phyloP scores from a whole-genome alignment of 2,329 filamentous ascomycete genomes.

The Diplocarpon rosae region DNA sequence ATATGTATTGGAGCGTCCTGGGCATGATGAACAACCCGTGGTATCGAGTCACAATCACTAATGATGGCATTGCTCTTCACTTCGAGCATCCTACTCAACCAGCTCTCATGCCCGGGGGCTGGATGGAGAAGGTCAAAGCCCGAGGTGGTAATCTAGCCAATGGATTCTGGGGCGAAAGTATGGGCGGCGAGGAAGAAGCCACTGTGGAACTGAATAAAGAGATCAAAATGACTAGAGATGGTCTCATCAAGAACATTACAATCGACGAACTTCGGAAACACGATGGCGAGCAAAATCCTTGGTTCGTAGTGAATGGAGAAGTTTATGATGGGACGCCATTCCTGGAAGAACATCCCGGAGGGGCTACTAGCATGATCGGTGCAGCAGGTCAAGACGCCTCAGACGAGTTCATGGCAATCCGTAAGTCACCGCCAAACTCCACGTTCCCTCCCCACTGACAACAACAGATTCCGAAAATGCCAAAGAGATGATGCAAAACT shows the following conservation, averaged over 20 bases:
- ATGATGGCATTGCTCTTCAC: conserved; percentile 49
- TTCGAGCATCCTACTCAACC: conserved; percentile 90
- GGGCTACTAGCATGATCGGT: conserved; percentile 71
- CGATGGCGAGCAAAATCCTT: conserved; percentile 53
- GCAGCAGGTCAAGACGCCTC: conserved; percentile 73
- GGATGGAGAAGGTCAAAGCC: conserved; percentile 90
- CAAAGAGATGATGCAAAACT: conserved; percentile 76
- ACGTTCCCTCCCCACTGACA: conserved; percentile 19
- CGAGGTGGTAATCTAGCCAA: conserved; percentile 69
- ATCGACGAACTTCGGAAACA: conserved; percentile 64
- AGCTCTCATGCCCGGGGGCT: conserved; percentile 65
- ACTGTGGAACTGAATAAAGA: conserved; percentile 45
- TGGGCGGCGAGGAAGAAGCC: conserved; percentile 39
- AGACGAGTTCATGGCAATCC: conserved; percentile 87
- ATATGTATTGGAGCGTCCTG: conserved; percentile 93
- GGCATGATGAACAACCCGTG: conserved; percentile 99
- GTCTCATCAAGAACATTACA: conserved; percentile 50
- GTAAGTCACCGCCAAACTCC: conserved; percentile 40
- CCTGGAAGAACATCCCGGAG: conserved; percentile 73
- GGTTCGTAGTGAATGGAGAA: conserved; percentile 82
- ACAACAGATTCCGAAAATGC: conserved; percentile 77
- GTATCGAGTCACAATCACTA: conserved; percentile 71
- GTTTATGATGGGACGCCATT: conserved; percentile 82
- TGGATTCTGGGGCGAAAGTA: conserved; percentile 72
- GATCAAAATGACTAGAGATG: conserved; percentile 67